phyloP scores from a whole-genome alignment of 179 eudicot genomes.

The Spinacia oleracea region DNA sequence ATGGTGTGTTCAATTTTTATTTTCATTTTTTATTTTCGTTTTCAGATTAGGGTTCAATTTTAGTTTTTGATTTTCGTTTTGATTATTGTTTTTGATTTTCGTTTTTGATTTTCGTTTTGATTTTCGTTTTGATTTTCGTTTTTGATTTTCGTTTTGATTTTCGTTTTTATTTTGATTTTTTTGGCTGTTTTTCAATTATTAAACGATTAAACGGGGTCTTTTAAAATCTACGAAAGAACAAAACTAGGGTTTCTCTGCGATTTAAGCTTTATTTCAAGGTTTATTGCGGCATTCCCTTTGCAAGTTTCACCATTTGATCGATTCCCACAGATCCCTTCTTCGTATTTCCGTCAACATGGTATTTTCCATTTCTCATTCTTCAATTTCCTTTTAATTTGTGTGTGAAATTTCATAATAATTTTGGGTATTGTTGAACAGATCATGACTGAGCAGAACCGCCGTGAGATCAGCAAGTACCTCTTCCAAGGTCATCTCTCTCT shows the following conservation, averaged over 20 bases:
- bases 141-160: too few relatives aligned
- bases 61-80: too few relatives aligned
- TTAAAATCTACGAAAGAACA: not conserved
- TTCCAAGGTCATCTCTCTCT: conserved; percentile 58
- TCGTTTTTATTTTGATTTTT: too few relatives aligned
- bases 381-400: not conserved
- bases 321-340: not conserved
- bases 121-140: too few relatives aligned
- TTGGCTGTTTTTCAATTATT: too few relatives aligned
- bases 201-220: too few relatives aligned
- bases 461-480: conserved; percentile 86
- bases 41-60: too few relatives aligned
- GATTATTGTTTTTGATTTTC: too few relatives aligned
- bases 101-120: too few relatives aligned
- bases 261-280: not conserved
- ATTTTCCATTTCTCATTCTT: not conserved
- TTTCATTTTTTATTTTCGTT: too few relatives aligned
- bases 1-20: too few relatives aligned
- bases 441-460: conserved; percentile 85
- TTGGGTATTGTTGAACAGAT: conserved; percentile 46
- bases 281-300: not conserved
- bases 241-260: not conserved
- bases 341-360: not conserved
- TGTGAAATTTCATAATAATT: not conserved
- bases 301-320: not conserved